A percentile compares a stretch with the other conserved stretches of the same genome.
Conservation (phyloP, 2,329 filamentous ascomycete genomes). For the Colletotrichum aenigma region DNA sequence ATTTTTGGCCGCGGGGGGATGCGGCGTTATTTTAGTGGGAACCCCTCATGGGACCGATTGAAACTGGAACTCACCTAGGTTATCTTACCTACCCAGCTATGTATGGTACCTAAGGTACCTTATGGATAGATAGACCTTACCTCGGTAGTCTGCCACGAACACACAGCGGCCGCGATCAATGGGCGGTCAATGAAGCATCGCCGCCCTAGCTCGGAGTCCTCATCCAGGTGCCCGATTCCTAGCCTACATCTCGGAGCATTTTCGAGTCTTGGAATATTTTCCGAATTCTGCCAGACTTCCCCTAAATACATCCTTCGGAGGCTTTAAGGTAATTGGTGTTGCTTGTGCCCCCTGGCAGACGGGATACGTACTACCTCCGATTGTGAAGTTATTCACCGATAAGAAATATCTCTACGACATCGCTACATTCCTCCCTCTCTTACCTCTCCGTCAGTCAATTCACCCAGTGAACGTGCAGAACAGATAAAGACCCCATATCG, state of each 20-base stretch:
- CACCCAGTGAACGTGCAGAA: not conserved
- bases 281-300: too few species aligned
- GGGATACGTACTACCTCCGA: too few species aligned
- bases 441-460: not conserved
- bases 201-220: not conserved
- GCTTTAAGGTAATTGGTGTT: too few species aligned
- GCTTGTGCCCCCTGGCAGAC: too few species aligned
- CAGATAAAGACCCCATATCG: conserved; percentile 65
- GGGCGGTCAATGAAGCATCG: not conserved
- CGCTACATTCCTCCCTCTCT: not conserved
- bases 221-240: too few species aligned
- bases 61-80: not conserved
- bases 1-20: not conserved
- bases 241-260: too few species aligned
- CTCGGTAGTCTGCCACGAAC: not conserved
- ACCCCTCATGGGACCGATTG: not conserved
- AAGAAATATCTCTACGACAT: not conserved
- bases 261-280: too few species aligned
- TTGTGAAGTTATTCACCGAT: not conserved
- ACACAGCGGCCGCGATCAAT: not conserved
- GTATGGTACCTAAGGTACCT: not conserved
- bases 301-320: too few species aligned
- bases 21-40: not conserved
- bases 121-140: not conserved
- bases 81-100: not conserved